Evolutionary conservation across 208 protist genomes (phyloP).

Genomic region (Trypanosoma cruzi): DNA sequence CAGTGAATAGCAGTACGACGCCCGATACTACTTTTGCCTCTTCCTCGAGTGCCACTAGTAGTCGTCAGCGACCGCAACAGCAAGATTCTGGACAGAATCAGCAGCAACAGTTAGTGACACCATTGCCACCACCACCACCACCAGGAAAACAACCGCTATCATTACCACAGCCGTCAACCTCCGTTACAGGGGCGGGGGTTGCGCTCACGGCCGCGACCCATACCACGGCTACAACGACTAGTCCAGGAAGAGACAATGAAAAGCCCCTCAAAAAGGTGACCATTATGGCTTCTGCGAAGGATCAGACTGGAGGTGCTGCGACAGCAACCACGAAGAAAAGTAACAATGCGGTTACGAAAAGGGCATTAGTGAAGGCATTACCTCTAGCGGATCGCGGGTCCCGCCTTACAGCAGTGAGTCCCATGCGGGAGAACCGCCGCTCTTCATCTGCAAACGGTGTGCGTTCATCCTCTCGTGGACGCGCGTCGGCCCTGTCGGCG

Average conservation of each 20-base stretch:
- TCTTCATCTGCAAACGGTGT: slow-evolving; percentile 8
- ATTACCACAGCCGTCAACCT: background rate
- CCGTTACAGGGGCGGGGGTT: background rate
- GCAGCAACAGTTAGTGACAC: background rate
- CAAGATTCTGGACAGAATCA: background rate
- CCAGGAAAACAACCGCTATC: too few species aligned
- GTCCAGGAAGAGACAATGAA: background rate
- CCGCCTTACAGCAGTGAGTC: slow-evolving; percentile 3
- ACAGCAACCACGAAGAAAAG: background rate
- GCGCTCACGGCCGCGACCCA: background rate
- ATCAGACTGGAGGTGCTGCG: background rate
- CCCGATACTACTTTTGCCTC: background rate
- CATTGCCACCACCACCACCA: background rate
- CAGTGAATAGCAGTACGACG: background rate
- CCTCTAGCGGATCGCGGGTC: background rate
- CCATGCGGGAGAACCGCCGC: background rate
- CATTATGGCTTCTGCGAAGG: slow-evolving; percentile 3
- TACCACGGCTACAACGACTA: background rate
- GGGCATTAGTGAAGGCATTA: background rate
- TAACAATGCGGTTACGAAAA: background rate
- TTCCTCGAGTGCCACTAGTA: background rate
- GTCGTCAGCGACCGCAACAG: background rate
- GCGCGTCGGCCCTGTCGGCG: slow-evolving; percentile 9
- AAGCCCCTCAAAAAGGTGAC: slow-evolving; percentile 26
- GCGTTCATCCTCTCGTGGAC: slow-evolving; percentile 24